phyloP scores from a whole-genome alignment of 805 yeast species.

The Suhomyces kilbournensis region DNA sequence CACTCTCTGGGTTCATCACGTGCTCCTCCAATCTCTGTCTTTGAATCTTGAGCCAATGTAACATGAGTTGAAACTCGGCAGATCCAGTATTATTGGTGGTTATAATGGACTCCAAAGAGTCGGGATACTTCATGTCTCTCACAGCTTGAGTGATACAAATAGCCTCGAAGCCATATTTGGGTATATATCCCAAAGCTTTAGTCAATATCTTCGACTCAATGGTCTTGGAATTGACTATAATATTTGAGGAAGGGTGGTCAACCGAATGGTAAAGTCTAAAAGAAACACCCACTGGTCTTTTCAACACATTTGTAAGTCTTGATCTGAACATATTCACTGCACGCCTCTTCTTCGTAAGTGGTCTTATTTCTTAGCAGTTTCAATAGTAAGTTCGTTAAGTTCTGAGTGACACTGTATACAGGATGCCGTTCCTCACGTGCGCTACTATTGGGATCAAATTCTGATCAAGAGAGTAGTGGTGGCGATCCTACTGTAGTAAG shows the following conservation, averaged over 20 bases:
- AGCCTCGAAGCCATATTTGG: conserved; percentile 49
- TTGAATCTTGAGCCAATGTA: conserved; percentile 46
- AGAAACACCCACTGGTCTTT: neutral
- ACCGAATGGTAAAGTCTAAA: conserved; percentile 31
- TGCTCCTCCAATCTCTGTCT: conserved; percentile 34
- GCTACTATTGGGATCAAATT: neutral
- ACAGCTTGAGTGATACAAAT: conserved; percentile 49
- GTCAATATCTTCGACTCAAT: conserved; percentile 42
- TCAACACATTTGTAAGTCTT: neutral
- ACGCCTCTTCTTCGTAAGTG: neutral
- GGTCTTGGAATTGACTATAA: conserved; percentile 26
- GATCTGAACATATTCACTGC: conserved; percentile 1
- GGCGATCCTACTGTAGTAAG: neutral
- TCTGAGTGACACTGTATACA: neutral
- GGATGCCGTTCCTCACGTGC: neutral
- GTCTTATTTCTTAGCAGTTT: neutral
- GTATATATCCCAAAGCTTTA: conserved; percentile 42
- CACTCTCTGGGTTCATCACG: conserved; percentile 24
- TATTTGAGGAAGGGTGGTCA: conserved; percentile 35
- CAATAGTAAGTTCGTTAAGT: neutral
- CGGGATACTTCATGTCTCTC: conserved; percentile 49
- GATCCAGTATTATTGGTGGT: conserved; percentile 38
- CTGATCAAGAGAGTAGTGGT: neutral
- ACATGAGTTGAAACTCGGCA: conserved; percentile 56
- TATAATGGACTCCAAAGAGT: conserved; percentile 45